Evolutionary conservation across 1,139 yeast genomes (phyloP).

Genomic region (Sugiyamaella japonica): DNA sequence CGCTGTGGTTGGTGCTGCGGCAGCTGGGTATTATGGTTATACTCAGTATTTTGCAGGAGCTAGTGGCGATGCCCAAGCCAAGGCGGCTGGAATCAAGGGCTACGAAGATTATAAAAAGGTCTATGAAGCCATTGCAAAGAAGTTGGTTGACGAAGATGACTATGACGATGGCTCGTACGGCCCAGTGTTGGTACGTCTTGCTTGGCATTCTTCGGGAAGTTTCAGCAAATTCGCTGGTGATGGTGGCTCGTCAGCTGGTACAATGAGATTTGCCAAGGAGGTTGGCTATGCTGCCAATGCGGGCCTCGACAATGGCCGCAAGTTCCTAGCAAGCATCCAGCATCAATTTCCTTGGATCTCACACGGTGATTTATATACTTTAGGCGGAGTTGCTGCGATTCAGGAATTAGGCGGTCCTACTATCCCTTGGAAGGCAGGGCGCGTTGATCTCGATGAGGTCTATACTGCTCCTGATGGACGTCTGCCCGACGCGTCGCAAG

Average conservation of each 20-base stretch:
- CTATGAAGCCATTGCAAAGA: conserved; percentile 77
- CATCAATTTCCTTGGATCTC: conserved; percentile 72
- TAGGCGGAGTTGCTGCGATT: conserved; percentile 81
- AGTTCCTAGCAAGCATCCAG: conserved; percentile 62
- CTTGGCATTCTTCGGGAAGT: conserved; percentile 79
- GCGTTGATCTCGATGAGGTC: conserved; percentile 52
- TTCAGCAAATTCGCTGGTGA: conserved; percentile 55
- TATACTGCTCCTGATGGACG: conserved; percentile 55
- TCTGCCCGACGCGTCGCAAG: conserved; percentile 78
- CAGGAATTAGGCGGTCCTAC: conserved; percentile 90
- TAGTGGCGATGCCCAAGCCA: conserved; percentile 19
- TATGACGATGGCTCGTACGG: conserved; percentile 75
- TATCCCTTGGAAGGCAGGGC: conserved; percentile 84
- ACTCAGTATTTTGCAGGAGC: conserved; percentile 19
- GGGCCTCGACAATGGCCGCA: conserved; percentile 67
- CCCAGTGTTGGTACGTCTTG: conserved; percentile 63
- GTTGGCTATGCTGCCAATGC: conserved; percentile 68
- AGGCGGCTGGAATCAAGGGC: conserved; percentile 29
- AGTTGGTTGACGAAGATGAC: conserved; percentile 72
- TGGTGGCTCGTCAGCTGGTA: conserved; percentile 86
- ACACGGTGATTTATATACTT: conserved; percentile 84
- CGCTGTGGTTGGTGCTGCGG: conserved; percentile 27
- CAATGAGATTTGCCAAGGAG: conserved; percentile 73
- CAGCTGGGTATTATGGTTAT: conserved; percentile 31
- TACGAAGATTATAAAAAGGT: conserved; percentile 67